These are phyloP conservation scores for Arthrobotrys iridis DNA, from an alignment of 2,329 filamentous ascomycete species.

Conservation along the genomic window DNA sequence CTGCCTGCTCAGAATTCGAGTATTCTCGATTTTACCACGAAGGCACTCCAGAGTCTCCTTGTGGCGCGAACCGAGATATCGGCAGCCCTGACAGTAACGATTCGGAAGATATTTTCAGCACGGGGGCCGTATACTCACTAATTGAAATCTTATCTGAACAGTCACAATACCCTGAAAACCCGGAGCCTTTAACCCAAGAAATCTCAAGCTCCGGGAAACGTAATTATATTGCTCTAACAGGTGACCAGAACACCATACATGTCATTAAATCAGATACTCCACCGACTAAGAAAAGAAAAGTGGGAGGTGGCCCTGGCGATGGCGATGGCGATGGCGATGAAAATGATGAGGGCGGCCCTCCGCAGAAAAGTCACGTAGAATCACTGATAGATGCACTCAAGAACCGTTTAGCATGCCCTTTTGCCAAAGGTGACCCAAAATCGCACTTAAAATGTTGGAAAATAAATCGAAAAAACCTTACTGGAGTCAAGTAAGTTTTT, in stretches of 20 bases:
- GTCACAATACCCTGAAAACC: neutral
- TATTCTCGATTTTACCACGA: neutral
- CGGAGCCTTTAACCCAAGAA: neutral
- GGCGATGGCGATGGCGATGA: neutral
- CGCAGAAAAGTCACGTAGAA: neutral
- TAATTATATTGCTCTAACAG: neutral
- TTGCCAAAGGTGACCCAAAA: neutral
- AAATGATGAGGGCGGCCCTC: neutral
- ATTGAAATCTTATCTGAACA: neutral
- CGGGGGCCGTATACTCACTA: neutral
- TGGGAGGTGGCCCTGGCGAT: no score
- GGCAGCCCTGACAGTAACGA: neutral
- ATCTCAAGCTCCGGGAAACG: neutral
- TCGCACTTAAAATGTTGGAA: neutral
- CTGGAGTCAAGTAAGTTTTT: neutral
- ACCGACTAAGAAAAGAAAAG: neutral
- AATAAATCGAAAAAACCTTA: neutral
- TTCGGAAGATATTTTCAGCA: neutral
- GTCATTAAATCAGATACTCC: neutral
- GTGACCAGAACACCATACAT: neutral
- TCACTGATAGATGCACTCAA: neutral
- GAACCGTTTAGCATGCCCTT: neutral
- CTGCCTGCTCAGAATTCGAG: neutral
- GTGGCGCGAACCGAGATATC: neutral
- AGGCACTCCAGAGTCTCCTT: neutral